phyloP scores from a whole-genome alignment of 1,284 basidiomycete genomes.

The Pascua sp. region DNA sequence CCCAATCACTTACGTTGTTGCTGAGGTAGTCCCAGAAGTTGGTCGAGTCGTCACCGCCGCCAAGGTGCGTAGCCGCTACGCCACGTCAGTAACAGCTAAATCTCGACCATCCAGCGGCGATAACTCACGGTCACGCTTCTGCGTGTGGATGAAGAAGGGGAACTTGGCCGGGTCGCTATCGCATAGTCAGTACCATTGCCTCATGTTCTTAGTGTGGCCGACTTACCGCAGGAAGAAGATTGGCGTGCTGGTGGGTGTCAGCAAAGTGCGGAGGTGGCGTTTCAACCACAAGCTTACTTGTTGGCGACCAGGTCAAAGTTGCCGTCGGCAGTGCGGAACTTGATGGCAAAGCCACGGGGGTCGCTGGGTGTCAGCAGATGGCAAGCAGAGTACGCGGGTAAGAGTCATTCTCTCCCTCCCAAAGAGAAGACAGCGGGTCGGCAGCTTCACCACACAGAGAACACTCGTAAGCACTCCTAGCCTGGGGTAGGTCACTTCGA shows the following conservation, averaged over 20 bases:
- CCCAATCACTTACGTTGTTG: conserved; percentile 53
- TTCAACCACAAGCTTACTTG: conserved; percentile 51
- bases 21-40: conserved; percentile 74
- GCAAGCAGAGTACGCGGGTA: too few species aligned
- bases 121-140: conserved; percentile 62
- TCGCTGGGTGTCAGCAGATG: conserved; percentile 50
- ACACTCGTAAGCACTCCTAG: too few species aligned
- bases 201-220: too few species aligned
- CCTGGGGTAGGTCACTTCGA: too few species aligned
- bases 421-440: too few species aligned
- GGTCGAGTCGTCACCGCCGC: conserved; percentile 39
- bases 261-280: not conserved
- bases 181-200: too few species aligned
- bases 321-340: conserved; percentile 82
- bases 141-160: conserved; percentile 86
- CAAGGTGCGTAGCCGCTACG: conserved; percentile 50
- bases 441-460: too few species aligned
- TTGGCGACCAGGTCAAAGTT: conserved; percentile 87
- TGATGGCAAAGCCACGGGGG: conserved; percentile 87
- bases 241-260: conserved; percentile 1
- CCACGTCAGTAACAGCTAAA: not conserved
- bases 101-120: conserved; percentile 51
- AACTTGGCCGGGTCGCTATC: conserved; percentile 53
- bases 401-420: too few species aligned
- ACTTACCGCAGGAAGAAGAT: conserved; percentile 64